phyloP scores from a whole-genome alignment of 2,329 filamentous ascomycete genomes.

The Trichoderma atrobrunneum region DNA sequence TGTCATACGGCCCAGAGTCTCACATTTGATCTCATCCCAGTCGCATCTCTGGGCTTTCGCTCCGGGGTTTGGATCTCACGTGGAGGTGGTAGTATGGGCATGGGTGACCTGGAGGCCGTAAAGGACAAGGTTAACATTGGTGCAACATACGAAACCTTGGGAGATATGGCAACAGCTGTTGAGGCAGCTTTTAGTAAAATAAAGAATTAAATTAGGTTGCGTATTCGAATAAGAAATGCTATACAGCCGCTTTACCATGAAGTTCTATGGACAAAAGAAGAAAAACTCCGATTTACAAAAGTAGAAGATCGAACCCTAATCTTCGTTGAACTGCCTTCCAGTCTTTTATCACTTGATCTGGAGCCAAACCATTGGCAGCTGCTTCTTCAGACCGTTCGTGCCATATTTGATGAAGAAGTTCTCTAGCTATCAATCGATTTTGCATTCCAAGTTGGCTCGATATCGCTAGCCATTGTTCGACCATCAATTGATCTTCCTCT shows the following conservation, averaged over 20 bases:
- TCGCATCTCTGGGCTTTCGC: conserved; percentile 56
- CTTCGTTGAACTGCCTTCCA: not conserved
- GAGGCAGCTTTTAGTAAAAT: not conserved
- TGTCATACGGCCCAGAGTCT: conserved; percentile 67
- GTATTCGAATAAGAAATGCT: not conserved
- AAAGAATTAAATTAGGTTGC: not conserved
- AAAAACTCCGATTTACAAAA: not conserved
- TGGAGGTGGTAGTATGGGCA: conserved; percentile 39
- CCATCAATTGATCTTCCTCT: not conserved
- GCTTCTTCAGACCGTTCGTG: not conserved
- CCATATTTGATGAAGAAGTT: not conserved
- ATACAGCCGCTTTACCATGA: not conserved
- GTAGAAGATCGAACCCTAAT: conserved; percentile 5
- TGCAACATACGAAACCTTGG: conserved; percentile 42
- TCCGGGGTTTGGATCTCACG: conserved; percentile 61
- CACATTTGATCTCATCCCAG: conserved; percentile 63
- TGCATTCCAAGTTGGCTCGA: conserved; percentile 4
- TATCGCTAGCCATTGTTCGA: not conserved
- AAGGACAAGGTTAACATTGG: conserved; percentile 55
- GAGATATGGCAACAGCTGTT: conserved; percentile 53
- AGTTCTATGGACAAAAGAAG: not conserved
- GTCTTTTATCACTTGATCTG: not conserved
- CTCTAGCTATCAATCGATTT: not conserved
- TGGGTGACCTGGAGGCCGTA: conserved; percentile 39
- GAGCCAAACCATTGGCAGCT: not conserved